These are phyloP conservation scores for Aspergillus ochraceus DNA, from an alignment of 2,329 filamentous ascomycete genomes.

Conservation along the genomic window DNA sequence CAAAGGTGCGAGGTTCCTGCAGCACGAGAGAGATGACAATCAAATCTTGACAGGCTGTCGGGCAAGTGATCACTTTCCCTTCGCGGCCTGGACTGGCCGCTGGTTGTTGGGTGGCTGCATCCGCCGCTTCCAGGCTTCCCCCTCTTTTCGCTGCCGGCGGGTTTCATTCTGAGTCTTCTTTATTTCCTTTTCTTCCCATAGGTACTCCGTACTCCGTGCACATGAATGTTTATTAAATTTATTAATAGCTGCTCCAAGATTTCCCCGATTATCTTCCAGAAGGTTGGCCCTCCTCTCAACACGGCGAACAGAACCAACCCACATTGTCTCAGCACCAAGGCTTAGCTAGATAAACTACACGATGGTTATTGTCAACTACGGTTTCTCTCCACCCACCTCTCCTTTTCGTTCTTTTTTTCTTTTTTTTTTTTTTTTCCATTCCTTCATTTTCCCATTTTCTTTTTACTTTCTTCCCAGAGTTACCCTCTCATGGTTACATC, in stretches of 20 bases:
- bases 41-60: not conserved
- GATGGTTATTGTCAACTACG: no score
- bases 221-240: no score
- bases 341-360: not conserved
- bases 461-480: no score
- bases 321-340: not conserved
- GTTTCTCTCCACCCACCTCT: not conserved
- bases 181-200: no score
- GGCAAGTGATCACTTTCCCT: not conserved
- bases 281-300: not conserved
- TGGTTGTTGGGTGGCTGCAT: not conserved
- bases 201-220: no score
- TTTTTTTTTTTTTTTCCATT: no score
- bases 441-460: no score
- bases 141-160: not conserved
- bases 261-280: not conserved
- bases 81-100: not conserved
- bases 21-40: no score
- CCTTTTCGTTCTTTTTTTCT: not conserved
- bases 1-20: no score
- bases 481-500: no score
- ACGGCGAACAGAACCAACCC: not conserved
- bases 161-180: not conserved
- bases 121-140: not conserved
- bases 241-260: not conserved